Base-by-base conservation (phyloP, 1,284 basidiomycete genomes). In the Cerrena zonata region DNA sequence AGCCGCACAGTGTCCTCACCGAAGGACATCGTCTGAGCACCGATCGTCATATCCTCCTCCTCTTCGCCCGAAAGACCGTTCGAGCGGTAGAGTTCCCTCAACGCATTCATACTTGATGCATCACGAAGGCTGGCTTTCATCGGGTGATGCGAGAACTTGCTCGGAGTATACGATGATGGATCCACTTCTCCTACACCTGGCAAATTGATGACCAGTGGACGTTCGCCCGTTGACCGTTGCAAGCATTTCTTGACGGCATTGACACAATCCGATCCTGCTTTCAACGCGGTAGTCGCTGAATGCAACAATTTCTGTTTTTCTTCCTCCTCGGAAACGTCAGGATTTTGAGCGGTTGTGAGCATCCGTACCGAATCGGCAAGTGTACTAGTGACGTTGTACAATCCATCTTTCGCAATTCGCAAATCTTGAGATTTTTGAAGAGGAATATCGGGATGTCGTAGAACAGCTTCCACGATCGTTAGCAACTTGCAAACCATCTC, bases 401-500 rank as follows among this genome's bases (percentile, higher is more conserved):
- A 73, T 18, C 82, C 80, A 57, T 91, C 88, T 65, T 94, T 91
- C 2, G 90, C 84, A 23, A 74, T 71, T 53, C 75, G 78, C 22
- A 95, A 74, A 58, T 76, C 75, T 22, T 76, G 76, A 2, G 84
- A 68, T 57, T 79, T 79, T 55, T 76, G 72, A 25, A 68, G 57
- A 34, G 81, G 77, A 48, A 89, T 68, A 54, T 79, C 78, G 30
- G 82, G 78, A 65, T 85, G 86, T 46, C 79, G 78, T 58, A 87
- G 81, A 37, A 95, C 89, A 2, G 87, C 86, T 64, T 97, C 94
- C 44, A 96, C 92, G 48, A 98, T 86, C n/a, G 87, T 86, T 49
- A 97, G 76, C 46, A 97, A 77, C 60, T 89, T 89, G 66, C 92
- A 89, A 18, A 96, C 93, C 68, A 88, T 85, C 64, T 95, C 92